Conservation (phyloP, 192 early-diverging fungal species). For the Chytriomyces hyalinus region DNA sequence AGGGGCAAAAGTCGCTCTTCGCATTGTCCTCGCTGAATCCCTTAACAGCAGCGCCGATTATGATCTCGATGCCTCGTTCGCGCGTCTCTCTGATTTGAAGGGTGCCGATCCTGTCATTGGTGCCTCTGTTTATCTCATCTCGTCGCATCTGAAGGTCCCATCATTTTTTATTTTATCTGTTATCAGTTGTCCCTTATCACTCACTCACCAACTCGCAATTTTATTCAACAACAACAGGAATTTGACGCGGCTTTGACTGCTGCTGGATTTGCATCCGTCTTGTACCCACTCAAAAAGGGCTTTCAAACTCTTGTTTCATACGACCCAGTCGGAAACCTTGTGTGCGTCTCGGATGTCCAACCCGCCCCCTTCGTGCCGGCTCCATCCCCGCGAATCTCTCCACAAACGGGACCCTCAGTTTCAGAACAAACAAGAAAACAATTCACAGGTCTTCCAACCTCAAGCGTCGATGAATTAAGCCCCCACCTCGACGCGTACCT, state of each 20-base stretch:
- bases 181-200: background rate
- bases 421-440: background rate
- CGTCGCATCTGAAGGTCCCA: background rate
- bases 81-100: background rate
- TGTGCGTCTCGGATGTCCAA: slow-evolving; percentile 71
- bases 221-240: background rate
- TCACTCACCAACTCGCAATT: background rate
- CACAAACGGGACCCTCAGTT: slow-evolving; percentile 9
- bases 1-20: no score
- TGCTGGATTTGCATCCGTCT: background rate
- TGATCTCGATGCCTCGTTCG: background rate
- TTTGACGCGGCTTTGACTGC: slow-evolving; percentile 1
- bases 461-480: slow-evolving; percentile 3
- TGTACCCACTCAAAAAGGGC: background rate
- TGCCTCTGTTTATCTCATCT: slow-evolving; percentile 7
- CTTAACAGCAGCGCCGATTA: no score
- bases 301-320: slow-evolving; percentile 50
- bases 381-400: slow-evolving; percentile 34
- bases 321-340: slow-evolving; percentile 83
- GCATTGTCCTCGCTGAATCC: no score
- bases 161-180: background rate
- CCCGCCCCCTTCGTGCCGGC: slow-evolving; percentile 54
- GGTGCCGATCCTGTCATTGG: background rate
- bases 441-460: slow-evolving; percentile 19
- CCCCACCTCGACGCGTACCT: slow-evolving; percentile 8